Evolutionary conservation across 768 basidiomycete genomes (phyloP), one percentile per base, ranked within the genome.

Genomic region (Phaffia tasmanica): DNA sequence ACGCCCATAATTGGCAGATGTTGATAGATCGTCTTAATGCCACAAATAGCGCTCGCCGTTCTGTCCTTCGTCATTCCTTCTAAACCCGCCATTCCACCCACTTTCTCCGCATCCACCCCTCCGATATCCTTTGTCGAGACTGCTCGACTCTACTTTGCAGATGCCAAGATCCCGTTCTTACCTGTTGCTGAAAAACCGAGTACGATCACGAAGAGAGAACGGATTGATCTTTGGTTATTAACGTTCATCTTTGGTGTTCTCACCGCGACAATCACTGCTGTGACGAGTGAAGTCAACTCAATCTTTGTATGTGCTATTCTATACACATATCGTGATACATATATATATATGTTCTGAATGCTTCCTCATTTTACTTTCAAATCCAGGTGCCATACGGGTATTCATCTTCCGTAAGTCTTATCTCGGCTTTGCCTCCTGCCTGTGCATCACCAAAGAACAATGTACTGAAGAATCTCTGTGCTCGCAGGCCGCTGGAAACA

Each of bases 41-140:
- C 35, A 42, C 35, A 42, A 5, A 42, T 42, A 1, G 86, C 77
- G 1, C 81, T 80, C 0, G 73, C 79, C 11, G 87, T 88, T 0
- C 78, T 80, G 23, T 78, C 82, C 2, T 78, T 89, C 57, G 73
- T 88, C 27, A 81, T 92, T 27, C 72, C 78, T 1, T 78, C 78
- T 42, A 79, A 80, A 0, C 89, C 89, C 8, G 87, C 87, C 25
- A 84, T 81, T 9, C 89, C 89, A 30, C 89, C 89, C 0, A 89
- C 75, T 25, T 73, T 66, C 57, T 56, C 75, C 3, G 74, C 74
- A 27, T 69, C 72, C n/a, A 54, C 69, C 14, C 67, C 67, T 2
- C 60, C 72, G 1, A 69, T 71, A 0, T 69, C 71, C 18, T 63
- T 73, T 42, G 63, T 53, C 64, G 68, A 68, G 53, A 68, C 63